These are phyloP conservation scores for Fereydounia khargensis DNA, from an alignment of 1,284 basidiomycete genomes.

Conservation along the genomic window DNA sequence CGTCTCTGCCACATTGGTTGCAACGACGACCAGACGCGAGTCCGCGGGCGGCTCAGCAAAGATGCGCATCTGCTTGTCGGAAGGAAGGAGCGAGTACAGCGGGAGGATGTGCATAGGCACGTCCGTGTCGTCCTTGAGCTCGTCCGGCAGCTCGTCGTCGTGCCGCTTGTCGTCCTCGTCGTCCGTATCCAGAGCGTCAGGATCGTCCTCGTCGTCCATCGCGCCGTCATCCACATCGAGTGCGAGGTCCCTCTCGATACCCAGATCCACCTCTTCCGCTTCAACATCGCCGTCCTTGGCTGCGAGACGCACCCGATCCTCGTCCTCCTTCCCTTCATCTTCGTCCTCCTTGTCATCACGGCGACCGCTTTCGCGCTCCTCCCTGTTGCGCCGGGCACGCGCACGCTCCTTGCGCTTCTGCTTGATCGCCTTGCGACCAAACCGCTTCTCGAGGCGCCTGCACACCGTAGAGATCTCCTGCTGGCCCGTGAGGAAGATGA, in stretches of 20 bases:
- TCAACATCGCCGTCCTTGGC: slow-evolving; percentile 64
- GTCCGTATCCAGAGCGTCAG: slow-evolving; percentile 38
- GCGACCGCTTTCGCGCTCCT: slow-evolving; percentile 3
- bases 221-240: slow-evolving; percentile 61
- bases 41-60: slow-evolving; percentile 69
- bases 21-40: slow-evolving; percentile 69
- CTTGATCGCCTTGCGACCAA: slow-evolving; percentile 68
- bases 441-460: slow-evolving; percentile 73
- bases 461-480: slow-evolving; percentile 70
- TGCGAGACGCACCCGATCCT: slow-evolving; percentile 18
- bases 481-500: slow-evolving; percentile 77
- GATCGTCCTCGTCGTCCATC: slow-evolving; percentile 59
- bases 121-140: slow-evolving; percentile 40
- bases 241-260: slow-evolving; percentile 60
- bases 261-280: slow-evolving; percentile 78
- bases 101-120: slow-evolving; percentile 66
- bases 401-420: slow-evolving; percentile 52
- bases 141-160: slow-evolving; percentile 40
- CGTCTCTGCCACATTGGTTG: slow-evolving; percentile 77
- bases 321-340: slow-evolving; percentile 36
- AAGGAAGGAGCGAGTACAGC: slow-evolving; percentile 70
- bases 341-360: slow-evolving; percentile 9
- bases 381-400: slow-evolving; percentile 6
- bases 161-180: slow-evolving; percentile 20
- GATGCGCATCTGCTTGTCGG: slow-evolving; percentile 72